Conservation (phyloP, 768 basidiomycete genomes). For the Rhizopogon vinicolor region DNA sequence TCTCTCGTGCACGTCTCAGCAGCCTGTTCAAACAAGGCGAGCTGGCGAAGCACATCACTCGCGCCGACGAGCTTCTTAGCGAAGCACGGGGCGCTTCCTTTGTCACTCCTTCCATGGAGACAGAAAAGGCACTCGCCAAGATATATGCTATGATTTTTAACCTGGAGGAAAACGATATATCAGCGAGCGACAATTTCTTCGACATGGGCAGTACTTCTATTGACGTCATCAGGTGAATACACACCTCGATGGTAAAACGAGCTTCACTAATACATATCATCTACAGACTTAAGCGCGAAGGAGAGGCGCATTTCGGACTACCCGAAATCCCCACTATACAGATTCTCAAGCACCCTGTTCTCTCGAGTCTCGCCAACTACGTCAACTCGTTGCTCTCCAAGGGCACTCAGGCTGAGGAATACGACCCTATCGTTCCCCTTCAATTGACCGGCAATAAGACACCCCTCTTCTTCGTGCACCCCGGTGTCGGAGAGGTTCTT, state of each 20-base stretch:
- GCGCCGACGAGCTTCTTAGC: constrained; percentile 15
- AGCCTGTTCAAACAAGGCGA: too few species aligned
- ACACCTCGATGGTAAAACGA: too few species aligned
- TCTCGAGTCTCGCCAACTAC: constrained; percentile 26
- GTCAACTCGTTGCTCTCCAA: constrained; percentile 20
- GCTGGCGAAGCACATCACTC: constrained; percentile 18
- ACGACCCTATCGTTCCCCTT: constrained; percentile 35
- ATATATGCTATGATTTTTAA: constrained; percentile 24
- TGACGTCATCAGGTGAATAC: constrained; percentile 21
- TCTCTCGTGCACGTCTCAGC: too few species aligned
- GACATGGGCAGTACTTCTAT: constrained; percentile 36
- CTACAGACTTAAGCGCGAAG: constrained; percentile 17
- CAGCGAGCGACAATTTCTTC: constrained; percentile 30
- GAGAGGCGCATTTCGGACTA: constrained; percentile 18
- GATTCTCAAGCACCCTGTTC: constrained; percentile 27
- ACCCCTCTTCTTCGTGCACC: constrained; percentile 39
- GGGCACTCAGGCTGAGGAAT: constrained; percentile 12
- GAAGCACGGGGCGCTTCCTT: constrained; percentile 7
- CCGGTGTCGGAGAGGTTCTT: constrained; percentile 36
- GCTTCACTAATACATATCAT: not conserved
- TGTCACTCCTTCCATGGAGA: constrained; percentile 8
- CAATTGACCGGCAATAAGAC: constrained; percentile 32
- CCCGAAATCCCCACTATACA: constrained; percentile 30
- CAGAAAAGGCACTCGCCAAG: constrained; percentile 21
- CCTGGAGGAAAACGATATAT: constrained; percentile 14